phyloP scores from a whole-genome alignment of 148 eudicot genomes.

The Arbutus unedo region DNA sequence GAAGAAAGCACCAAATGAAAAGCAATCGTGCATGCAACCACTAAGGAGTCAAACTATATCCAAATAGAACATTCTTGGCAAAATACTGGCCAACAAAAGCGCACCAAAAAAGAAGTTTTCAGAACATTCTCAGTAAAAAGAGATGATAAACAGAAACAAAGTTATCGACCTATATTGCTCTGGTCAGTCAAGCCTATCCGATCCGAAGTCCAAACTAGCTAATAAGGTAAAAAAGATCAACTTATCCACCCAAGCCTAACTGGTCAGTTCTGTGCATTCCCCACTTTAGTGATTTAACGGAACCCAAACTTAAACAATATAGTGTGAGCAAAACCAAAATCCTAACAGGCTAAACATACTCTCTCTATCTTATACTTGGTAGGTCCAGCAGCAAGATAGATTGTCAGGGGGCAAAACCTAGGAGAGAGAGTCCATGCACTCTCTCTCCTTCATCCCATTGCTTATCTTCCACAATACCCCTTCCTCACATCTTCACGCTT shows the following conservation, averaged over 20 bases:
- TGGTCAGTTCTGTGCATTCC: neutral
- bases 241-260: neutral
- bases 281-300: neutral
- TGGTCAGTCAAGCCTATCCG: neutral
- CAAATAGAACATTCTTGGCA: neutral
- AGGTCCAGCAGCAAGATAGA: neutral
- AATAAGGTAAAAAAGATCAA: neutral
- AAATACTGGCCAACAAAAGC: neutral
- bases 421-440: too few species aligned
- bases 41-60: neutral
- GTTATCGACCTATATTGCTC: neutral
- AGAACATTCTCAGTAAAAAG: neutral
- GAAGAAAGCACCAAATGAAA: neutral
- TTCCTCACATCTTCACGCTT: neutral
- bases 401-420: too few species aligned
- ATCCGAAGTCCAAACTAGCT: neutral
- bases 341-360: neutral
- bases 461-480: neutral
- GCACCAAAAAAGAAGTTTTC: neutral
- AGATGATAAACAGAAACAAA: neutral
- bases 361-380: neutral
- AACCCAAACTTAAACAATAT: too few species aligned
- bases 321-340: neutral
- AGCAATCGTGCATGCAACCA: conserved; percentile 1
- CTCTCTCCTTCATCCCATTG: neutral